Conservation (phyloP, 2,329 filamentous ascomycete genomes). For the Teratosphaeriaceae sp. region DNA sequence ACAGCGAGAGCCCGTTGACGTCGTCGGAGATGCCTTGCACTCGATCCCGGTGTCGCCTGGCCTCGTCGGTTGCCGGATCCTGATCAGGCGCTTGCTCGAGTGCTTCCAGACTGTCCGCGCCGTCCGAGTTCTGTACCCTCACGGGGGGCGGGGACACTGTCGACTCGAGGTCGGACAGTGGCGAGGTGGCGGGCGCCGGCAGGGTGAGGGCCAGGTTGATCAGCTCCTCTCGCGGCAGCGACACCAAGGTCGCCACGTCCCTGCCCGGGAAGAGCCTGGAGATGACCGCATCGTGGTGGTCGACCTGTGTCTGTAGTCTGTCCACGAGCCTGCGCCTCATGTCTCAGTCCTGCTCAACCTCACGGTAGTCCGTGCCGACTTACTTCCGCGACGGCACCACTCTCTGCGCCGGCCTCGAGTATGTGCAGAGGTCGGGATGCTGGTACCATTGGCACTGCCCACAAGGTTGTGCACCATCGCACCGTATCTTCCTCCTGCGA, state of each 20-base stretch:
- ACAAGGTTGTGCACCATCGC: constrained; percentile 74
- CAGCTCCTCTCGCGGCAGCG: constrained; percentile 39
- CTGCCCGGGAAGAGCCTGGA: constrained; percentile 37
- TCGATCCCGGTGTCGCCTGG: constrained; percentile 32
- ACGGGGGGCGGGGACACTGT: neutral
- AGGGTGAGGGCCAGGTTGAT: constrained; percentile 38
- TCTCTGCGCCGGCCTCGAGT: constrained; percentile 71
- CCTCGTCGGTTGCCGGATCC: constrained; percentile 63
- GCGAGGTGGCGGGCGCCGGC: constrained; percentile 33
- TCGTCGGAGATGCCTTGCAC: constrained; percentile 36
- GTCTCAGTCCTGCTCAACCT: neutral
- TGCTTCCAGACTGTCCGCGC: constrained; percentile 47
- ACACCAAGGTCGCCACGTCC: constrained; percentile 34
- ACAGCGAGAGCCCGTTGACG: constrained; percentile 26
- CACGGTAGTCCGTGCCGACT: no score
- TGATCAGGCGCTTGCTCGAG: constrained; percentile 64
- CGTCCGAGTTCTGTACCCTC: constrained; percentile 38
- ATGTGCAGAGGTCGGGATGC: constrained; percentile 70
- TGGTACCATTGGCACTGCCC: constrained; percentile 77
- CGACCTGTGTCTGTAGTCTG: constrained; percentile 46
- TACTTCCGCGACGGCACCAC: constrained; percentile 74
- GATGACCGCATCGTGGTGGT: constrained; percentile 39
- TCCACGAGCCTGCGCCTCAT: constrained; percentile 46
- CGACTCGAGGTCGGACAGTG: constrained; percentile 16
- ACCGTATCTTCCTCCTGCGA: constrained; percentile 75